These are phyloP conservation scores for Orychophragmus violaceus DNA, from an alignment of 345 rosid genomes.

Conservation along the genomic window DNA sequence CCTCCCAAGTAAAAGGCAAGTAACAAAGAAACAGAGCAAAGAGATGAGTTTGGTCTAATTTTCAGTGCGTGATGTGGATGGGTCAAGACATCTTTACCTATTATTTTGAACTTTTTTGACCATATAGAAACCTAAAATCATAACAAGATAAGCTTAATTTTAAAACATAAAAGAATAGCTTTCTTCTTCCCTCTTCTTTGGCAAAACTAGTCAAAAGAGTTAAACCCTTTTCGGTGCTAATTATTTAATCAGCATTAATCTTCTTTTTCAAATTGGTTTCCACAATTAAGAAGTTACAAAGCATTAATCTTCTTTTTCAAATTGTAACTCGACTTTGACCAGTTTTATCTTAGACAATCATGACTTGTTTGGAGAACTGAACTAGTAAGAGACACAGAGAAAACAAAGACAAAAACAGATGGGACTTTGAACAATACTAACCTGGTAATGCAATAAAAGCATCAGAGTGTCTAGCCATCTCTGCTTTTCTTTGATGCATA, in stretches of 20 bases:
- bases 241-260: not conserved
- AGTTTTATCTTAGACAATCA: constrained; percentile 16
- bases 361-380: constrained; percentile 13
- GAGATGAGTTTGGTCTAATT: constrained; percentile 42
- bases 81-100: constrained; percentile 37
- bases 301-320: no score
- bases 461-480: constrained; percentile 99
- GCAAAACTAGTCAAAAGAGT: constrained; percentile 6
- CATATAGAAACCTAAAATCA: constrained; percentile 21
- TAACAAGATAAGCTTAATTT: not conserved
- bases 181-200: constrained; percentile 13
- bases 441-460: constrained; percentile 99
- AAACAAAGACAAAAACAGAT: not conserved
- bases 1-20: constrained; percentile 14
- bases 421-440: constrained; percentile 32
- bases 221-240: constrained; percentile 17
- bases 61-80: constrained; percentile 75
- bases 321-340: constrained; percentile 18
- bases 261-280: not conserved
- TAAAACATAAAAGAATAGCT: not conserved
- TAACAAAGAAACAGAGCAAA: constrained; percentile 5
- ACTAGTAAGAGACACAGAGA: constrained; percentile 12
- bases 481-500: constrained; percentile 99
- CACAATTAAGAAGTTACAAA: not conserved
- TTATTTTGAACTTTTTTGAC: constrained; percentile 4